These are phyloP conservation scores for Leonotis leonurus DNA, from an alignment of 257 asterid genomes.

Conservation along the genomic window DNA sequence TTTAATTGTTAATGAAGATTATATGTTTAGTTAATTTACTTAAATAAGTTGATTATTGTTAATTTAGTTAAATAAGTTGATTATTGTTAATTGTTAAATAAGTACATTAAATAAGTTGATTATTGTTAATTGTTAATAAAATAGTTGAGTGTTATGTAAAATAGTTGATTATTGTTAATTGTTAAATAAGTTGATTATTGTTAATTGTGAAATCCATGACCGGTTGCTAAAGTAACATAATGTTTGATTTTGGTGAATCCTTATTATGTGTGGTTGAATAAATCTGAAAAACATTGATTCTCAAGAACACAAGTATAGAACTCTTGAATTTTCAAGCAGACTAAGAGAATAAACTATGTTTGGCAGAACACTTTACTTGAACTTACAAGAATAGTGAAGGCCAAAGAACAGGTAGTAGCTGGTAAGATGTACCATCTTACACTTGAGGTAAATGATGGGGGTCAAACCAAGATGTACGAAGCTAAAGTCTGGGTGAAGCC, in stretches of 20 bases:
- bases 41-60: no score
- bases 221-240: neutral
- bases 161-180: no score
- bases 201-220: neutral
- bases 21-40: no score
- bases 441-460: constrained; percentile 39
- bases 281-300: neutral
- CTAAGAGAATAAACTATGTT: no score
- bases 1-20: no score
- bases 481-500: constrained; percentile 61
- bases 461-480: constrained; percentile 35
- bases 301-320: neutral
- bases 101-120: no score
- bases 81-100: no score
- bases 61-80: no score
- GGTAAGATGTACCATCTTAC: constrained; percentile 44
- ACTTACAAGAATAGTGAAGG: constrained; percentile 33
- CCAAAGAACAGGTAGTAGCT: constrained; percentile 40
- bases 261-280: neutral
- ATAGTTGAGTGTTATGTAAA: no score
- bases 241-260: neutral
- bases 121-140: no score
- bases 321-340: neutral
- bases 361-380: constrained; percentile 38
- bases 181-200: no score